Evolutionary conservation across 2,329 filamentous ascomycete species (phyloP).

Genomic region (Penicillium sp.): DNA sequence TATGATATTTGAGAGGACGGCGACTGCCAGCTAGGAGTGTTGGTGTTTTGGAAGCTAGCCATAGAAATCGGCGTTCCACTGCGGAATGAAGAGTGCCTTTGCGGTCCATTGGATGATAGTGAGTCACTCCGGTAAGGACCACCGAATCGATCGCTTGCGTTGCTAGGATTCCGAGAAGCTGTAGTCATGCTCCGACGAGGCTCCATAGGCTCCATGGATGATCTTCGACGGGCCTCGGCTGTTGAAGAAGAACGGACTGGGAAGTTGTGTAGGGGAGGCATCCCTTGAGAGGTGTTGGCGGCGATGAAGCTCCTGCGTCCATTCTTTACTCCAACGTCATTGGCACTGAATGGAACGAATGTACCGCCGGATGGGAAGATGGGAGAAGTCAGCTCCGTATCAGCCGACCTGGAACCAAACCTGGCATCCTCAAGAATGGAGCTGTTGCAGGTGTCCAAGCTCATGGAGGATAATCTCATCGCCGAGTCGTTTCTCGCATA

Average conservation of each 20-base stretch:
- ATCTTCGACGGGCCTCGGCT: constrained; percentile 26
- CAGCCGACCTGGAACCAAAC: constrained; percentile 31
- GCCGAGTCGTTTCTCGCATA: constrained; percentile 40
- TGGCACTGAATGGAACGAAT: constrained; percentile 42
- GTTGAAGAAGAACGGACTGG: constrained; percentile 33
- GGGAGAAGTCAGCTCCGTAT: constrained; percentile 36
- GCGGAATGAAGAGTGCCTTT: constrained; percentile 23
- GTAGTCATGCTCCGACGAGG: constrained; percentile 42
- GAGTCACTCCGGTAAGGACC: constrained; percentile 37
- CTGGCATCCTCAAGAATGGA: constrained; percentile 42
- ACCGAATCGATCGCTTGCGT: constrained; percentile 28
- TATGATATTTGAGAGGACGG: constrained; percentile 21
- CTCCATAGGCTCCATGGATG: constrained; percentile 27
- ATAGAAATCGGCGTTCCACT: constrained; percentile 17
- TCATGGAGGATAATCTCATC: constrained; percentile 41
- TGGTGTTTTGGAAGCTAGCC: constrained; percentile 6
- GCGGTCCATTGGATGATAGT: constrained; percentile 28
- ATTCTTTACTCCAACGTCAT: constrained; percentile 39
- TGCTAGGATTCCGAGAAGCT: constrained; percentile 31
- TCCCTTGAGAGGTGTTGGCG: constrained; percentile 21
- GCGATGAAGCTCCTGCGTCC: constrained; percentile 35
- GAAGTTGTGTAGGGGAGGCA: constrained; percentile 31
- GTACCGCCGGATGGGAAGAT: constrained; percentile 38
- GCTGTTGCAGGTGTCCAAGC: constrained; percentile 43
- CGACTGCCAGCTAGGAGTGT: constrained; percentile 12